Conservation (phyloP, 2,329 filamentous ascomycete genomes). For the Coleophoma cylindrospora region DNA sequence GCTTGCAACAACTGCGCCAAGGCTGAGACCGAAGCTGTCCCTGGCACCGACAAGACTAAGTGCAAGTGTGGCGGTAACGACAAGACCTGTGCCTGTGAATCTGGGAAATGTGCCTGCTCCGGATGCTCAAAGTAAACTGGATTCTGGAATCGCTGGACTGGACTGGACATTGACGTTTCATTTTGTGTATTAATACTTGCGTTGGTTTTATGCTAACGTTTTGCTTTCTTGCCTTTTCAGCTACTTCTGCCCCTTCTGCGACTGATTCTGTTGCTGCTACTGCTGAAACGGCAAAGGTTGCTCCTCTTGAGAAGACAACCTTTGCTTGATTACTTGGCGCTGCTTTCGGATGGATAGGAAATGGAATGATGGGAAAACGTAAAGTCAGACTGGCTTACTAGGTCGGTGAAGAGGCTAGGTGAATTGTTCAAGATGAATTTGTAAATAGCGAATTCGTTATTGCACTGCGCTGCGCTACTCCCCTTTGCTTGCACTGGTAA, state of each 20-base stretch:
- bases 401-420: neutral
- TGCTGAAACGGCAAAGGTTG: constrained; percentile 19
- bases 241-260: constrained; percentile 15
- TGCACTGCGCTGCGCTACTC: too few relatives aligned
- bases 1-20: constrained; percentile 22
- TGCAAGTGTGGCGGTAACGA: constrained; percentile 30
- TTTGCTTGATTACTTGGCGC: constrained; percentile 13
- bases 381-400: neutral
- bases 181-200: constrained; percentile 12
- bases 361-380: neutral
- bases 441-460: too few relatives aligned
- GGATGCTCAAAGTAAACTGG: constrained; percentile 17
- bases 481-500: too few relatives aligned
- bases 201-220: constrained; percentile 14
- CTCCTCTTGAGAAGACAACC: constrained; percentile 20
- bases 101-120: constrained; percentile 30
- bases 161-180: neutral
- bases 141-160: neutral
- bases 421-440: neutral
- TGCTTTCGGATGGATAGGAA: constrained; percentile 1
- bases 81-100: constrained; percentile 27
- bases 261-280: constrained; percentile 12
- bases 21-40: constrained; percentile 31
- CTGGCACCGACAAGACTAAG: constrained; percentile 30
- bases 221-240: constrained; percentile 10